A percentile compares a stretch with the other conserved stretches of the same genome.
These are phyloP conservation scores for Nakazawaea populi DNA, from an alignment of 805 yeast genomes.

Conservation along the genomic window DNA sequence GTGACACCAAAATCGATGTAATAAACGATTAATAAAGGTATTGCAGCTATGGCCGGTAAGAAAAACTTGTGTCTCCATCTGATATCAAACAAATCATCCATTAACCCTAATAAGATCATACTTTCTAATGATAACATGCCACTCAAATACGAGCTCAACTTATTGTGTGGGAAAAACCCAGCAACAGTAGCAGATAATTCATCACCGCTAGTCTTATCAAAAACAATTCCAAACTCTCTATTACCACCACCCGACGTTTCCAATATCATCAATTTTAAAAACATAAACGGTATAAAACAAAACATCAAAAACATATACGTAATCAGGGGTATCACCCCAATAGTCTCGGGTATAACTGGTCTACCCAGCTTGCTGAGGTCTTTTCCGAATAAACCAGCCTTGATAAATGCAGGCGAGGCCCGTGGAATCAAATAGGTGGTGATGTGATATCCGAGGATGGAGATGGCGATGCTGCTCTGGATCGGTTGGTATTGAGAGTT, in stretches of 20 bases:
- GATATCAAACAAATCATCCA: slow-evolving; percentile 93
- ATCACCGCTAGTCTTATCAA: no score
- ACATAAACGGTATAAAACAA: slow-evolving; percentile 81
- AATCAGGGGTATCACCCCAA: slow-evolving; percentile 86
- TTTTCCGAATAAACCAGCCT: slow-evolving; percentile 77
- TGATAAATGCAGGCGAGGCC: slow-evolving; percentile 59
- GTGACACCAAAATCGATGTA: slow-evolving; percentile 94
- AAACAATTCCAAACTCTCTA: slow-evolving; percentile 30
- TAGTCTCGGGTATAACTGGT: slow-evolving; percentile 81
- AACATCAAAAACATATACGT: slow-evolving; percentile 78
- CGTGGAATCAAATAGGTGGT: slow-evolving; percentile 63
- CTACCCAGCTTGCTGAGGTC: slow-evolving; percentile 74
- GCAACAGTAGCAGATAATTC: no score
- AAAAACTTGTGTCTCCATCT: slow-evolving; percentile 98
- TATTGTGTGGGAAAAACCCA: slow-evolving; percentile 65
- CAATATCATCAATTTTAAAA: slow-evolving; percentile 66
- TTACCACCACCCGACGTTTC: slow-evolving; percentile 55
- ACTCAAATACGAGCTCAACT: slow-evolving; percentile 79
- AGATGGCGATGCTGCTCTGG: slow-evolving; percentile 58
- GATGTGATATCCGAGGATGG: slow-evolving; percentile 57
- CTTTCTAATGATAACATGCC: slow-evolving; percentile 80
- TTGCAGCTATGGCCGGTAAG: slow-evolving; percentile 88
- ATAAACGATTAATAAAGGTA: slow-evolving; percentile 87
- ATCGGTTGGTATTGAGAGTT: slow-evolving; percentile 35
- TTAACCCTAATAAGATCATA: slow-evolving; percentile 78